Conservation (phyloP, 805 yeast genomes). For the Clavispora vitiphila region DNA sequence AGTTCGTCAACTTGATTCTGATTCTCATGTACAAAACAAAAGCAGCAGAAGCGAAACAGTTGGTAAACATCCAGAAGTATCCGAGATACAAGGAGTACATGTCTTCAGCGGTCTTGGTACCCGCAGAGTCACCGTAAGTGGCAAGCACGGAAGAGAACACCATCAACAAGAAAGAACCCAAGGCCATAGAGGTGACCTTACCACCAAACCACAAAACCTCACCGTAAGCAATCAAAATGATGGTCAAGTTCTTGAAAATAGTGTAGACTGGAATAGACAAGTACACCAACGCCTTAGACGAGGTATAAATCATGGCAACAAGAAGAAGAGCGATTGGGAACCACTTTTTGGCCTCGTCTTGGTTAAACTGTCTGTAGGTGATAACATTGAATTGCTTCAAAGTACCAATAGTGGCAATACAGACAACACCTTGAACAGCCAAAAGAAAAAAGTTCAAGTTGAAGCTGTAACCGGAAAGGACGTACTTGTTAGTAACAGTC, state of each 20-base stretch:
- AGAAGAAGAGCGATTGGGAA: slow-evolving; percentile 86
- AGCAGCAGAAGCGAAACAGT: slow-evolving; percentile 91
- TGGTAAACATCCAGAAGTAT: slow-evolving; percentile 94
- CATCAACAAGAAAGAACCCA: slow-evolving; percentile 86
- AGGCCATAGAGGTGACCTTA: slow-evolving; percentile 79
- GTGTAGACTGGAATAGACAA: slow-evolving; percentile 95
- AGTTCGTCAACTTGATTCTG: slow-evolving; percentile 94
- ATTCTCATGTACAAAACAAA: slow-evolving; percentile 95
- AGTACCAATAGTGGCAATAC: slow-evolving; percentile 67
- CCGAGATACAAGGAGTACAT: slow-evolving; percentile 57
- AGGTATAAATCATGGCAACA: slow-evolving; percentile 93
- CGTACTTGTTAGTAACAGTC: slow-evolving; percentile 97
- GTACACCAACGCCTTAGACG: slow-evolving; percentile 89
- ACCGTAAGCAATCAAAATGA: slow-evolving; percentile 95
- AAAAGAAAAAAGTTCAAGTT: slow-evolving; percentile 83
- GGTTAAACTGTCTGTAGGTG: slow-evolving; percentile 80
- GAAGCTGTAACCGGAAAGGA: slow-evolving; percentile 67
- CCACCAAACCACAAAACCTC: slow-evolving; percentile 98
- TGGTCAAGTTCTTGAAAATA: slow-evolving; percentile 95
- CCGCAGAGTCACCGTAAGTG: slow-evolving; percentile 74
- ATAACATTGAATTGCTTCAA: slow-evolving; percentile 72
- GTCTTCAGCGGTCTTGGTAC: slow-evolving; percentile 32
- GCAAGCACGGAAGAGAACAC: slow-evolving; percentile 95
- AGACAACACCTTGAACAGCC: slow-evolving; percentile 84
- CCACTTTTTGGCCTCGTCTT: slow-evolving; percentile 91